Base-by-base conservation (phyloP, 805 yeast species). In the Spathaspora gorwiae region DNA sequence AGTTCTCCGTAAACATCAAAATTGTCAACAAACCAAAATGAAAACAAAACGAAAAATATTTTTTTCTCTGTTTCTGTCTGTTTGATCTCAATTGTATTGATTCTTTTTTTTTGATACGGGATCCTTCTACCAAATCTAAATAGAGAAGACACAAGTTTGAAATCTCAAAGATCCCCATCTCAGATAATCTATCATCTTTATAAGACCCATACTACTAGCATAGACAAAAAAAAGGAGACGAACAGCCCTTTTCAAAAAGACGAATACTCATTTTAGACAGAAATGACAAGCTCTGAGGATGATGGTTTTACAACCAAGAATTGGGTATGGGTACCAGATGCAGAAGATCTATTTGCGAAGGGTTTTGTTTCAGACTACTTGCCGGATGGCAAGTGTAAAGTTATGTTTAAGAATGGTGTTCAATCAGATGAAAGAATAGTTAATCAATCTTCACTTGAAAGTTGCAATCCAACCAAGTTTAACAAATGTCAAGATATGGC, bases 401-500 rank as follows among this genome's bases (percentile, higher is more conserved):
- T 70, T 27, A 63, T 72, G 19, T 55, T 57, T 7, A 56, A 62
- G 29, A 14, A 12, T 30, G 43, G 29, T 15, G 13, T 24, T 29
- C 26, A 30, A 15, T 43, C 79, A 51, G n/a, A 30, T 32, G 26
- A 35, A 24, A 60, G 68, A 41, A 60, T 65, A n/a, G 70, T 80
- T 5, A 70, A 72, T 26, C 68, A 74, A 9, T 43, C 75, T 72
- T 19, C 47, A 24, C 51, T 71, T 32, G 83, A 83, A 52, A 80
- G 79, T 55, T 88, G 90, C 42, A 94, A 94, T 59, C 99, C 99
- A 1, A 73, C 83, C 7, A 86, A 87, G 54, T 94, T 94, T 64
- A 95, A 94, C 63, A 84, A 81, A 55, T 92, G 95, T 48, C 82
- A 86, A 54, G 97, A 94, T 57, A 88, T 94, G 90, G 98, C 98